phyloP scores from a whole-genome alignment of 768 basidiomycete genomes.

The Tephrocybe sp. region DNA sequence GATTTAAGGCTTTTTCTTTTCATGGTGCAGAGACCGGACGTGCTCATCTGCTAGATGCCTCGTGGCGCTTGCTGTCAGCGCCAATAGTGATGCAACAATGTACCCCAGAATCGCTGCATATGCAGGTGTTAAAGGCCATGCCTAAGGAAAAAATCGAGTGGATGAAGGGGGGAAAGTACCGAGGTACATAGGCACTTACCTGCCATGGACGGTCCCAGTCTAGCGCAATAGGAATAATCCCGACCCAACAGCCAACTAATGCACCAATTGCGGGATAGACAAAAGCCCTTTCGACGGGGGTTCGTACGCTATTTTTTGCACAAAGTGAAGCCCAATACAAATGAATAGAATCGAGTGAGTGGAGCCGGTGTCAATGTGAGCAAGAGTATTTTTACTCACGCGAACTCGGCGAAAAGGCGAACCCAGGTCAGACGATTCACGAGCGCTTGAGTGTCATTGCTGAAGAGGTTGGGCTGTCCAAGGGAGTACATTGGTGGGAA shows the following conservation, averaged over 20 bases:
- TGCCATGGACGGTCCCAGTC: constrained; percentile 99
- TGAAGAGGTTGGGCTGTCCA: constrained; percentile 54
- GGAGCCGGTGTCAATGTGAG: background rate
- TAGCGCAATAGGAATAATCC: constrained; percentile 81
- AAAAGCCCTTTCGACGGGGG: constrained; percentile 73
- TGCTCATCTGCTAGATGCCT: constrained; percentile 40
- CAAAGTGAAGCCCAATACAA: constrained; percentile 3
- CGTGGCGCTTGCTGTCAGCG: constrained; percentile 46
- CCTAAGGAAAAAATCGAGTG: constrained; percentile 39
- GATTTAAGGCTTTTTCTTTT: constrained; percentile 17
- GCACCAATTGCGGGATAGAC: constrained; percentile 80
- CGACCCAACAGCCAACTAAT: constrained; percentile 76
- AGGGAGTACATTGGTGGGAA: constrained; percentile 72
- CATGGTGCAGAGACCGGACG: constrained; percentile 19
- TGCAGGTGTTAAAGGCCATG: constrained; percentile 82
- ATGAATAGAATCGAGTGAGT: background rate
- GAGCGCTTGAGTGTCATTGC: constrained; percentile 39
- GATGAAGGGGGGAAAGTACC: background rate
- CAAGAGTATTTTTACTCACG: constrained; percentile 49
- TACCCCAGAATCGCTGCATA: constrained; percentile 73
- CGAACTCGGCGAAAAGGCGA: constrained; percentile 77
- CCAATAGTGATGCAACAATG: constrained; percentile 55
- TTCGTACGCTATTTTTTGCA: constrained; percentile 41
- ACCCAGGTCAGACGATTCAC: constrained; percentile 68
- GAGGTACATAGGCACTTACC: constrained; percentile 43